Evolutionary conservation across 331 rosid genomes (phyloP).

Genomic region (Cydonia oblonga): DNA sequence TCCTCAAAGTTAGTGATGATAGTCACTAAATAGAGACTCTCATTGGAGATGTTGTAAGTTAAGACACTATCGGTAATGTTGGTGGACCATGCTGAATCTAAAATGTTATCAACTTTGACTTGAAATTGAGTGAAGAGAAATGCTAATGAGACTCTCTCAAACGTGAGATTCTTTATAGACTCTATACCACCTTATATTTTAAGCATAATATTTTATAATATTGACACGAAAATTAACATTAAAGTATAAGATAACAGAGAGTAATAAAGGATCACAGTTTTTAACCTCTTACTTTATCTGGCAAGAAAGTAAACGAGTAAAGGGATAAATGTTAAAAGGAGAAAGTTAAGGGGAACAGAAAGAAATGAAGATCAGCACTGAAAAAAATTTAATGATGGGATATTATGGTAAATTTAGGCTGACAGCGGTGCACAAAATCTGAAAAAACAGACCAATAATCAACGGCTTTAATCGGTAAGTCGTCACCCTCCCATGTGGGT

Average conservation of each 20-base stretch:
- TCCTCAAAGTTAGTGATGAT: too few relatives aligned
- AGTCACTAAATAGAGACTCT: too few relatives aligned
- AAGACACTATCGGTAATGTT: too few relatives aligned
- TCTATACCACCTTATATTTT: too few relatives aligned
- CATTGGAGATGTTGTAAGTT: too few relatives aligned
- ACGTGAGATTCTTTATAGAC: too few relatives aligned
- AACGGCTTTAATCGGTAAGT: constrained; percentile 13
- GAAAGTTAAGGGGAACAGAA: constrained; percentile 35
- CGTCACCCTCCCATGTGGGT: constrained; percentile 6
- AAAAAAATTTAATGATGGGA: constrained; percentile 11
- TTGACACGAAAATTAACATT: rapidly evolving
- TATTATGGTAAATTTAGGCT: background rate
- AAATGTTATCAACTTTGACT: too few relatives aligned
- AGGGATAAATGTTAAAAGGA: constrained; percentile 11
- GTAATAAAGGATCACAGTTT: too few relatives aligned
- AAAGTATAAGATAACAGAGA: rapidly evolving
- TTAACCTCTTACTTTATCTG: background rate
- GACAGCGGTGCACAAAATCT: background rate
- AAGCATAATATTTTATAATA: too few relatives aligned
- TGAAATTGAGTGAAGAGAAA: too few relatives aligned
- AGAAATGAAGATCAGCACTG: constrained; percentile 42
- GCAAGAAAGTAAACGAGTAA: background rate
- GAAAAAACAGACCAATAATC: constrained; percentile 9
- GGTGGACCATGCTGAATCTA: too few relatives aligned
- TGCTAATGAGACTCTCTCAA: too few relatives aligned